These are phyloP conservation scores for Globisporangium nagaii DNA, from an alignment of 352 stramenopile genomes.

Conservation along the genomic window DNA sequence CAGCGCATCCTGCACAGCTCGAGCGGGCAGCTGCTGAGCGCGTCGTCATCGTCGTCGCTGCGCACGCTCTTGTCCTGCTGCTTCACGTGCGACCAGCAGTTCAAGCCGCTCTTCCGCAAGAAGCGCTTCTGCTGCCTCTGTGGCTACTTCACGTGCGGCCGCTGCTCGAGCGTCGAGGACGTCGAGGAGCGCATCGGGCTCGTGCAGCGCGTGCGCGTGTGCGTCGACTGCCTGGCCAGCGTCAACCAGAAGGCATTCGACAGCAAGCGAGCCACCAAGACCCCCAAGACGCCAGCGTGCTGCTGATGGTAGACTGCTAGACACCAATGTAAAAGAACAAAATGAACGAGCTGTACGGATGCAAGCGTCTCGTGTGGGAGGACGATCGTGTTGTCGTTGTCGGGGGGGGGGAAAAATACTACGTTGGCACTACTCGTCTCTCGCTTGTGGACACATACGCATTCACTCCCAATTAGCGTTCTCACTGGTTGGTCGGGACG, in stretches of 20 bases:
- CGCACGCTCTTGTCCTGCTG: conserved; percentile 11
- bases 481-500: conserved; percentile 37
- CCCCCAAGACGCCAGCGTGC: conserved; percentile 8
- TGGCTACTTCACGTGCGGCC: conserved; percentile 26
- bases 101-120: conserved; percentile 14
- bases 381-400: neutral
- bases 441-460: too few relatives aligned
- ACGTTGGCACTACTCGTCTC: too few relatives aligned
- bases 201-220: conserved; percentile 28
- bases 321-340: neutral
- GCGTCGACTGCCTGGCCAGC: conserved; percentile 29
- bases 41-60: conserved; percentile 3
- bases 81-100: conserved; percentile 11
- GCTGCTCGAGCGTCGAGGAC: conserved; percentile 32
- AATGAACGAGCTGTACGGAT: too few relatives aligned
- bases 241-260: conserved; percentile 10
- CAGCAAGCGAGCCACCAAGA: neutral
- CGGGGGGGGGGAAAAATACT: neutral
- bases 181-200: conserved; percentile 39
- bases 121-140: conserved; percentile 42
- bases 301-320: too few relatives aligned
- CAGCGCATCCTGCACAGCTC: conserved; percentile 3
- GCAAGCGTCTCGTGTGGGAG: neutral
- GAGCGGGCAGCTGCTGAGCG: neutral
- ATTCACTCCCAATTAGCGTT: neutral